Evolutionary conservation across 495 filamentous ascomycete genomes (phyloP).

Genomic region (Pseudevernia furfuracea): DNA sequence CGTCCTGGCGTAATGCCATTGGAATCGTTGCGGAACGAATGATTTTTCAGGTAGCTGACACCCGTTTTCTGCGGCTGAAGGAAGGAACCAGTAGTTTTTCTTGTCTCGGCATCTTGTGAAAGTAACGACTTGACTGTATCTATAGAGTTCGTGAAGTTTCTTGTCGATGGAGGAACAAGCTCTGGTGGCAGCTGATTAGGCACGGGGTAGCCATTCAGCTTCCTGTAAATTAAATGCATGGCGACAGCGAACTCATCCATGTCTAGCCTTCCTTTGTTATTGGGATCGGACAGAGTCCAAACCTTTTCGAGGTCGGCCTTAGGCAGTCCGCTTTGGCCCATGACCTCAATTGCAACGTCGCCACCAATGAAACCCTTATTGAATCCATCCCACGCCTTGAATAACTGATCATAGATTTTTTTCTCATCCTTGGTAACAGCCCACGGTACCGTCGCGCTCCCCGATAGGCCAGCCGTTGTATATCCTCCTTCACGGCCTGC

Average conservation of each 20-base stretch:
- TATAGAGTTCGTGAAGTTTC: conserved; percentile 85
- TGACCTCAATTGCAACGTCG: conserved; percentile 92
- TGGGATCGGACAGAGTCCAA: conserved; percentile 91
- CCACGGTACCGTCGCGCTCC: conserved; percentile 95
- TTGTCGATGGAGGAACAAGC: conserved; percentile 90
- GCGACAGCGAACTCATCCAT: conserved; percentile 98
- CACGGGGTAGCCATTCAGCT: conserved; percentile 89
- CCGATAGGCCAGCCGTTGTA: conserved; percentile 77
- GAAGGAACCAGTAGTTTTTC: conserved; percentile 76
- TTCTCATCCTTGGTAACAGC: conserved; percentile 99
- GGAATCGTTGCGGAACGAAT: conserved; percentile 67
- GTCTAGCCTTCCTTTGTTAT: conserved; percentile 87
- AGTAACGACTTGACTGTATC: conserved; percentile 88
- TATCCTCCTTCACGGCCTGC: conserved; percentile 87
- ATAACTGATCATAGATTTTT: conserved; percentile 90
- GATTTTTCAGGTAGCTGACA: conserved; percentile 91
- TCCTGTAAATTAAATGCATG: conserved; percentile 98
- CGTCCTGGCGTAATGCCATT: conserved; percentile 47
- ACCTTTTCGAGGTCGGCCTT: conserved; percentile 83
- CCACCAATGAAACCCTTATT: conserved; percentile 89
- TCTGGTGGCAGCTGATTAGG: conserved; percentile 89
- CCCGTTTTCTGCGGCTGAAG: conserved; percentile 93
- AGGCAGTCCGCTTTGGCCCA: conserved; percentile 89
- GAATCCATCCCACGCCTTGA: conserved; percentile 94
- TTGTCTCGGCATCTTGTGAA: conserved; percentile 77